phyloP scores from a whole-genome alignment of 768 basidiomycete species.

The Rossbeevera mucosa region DNA sequence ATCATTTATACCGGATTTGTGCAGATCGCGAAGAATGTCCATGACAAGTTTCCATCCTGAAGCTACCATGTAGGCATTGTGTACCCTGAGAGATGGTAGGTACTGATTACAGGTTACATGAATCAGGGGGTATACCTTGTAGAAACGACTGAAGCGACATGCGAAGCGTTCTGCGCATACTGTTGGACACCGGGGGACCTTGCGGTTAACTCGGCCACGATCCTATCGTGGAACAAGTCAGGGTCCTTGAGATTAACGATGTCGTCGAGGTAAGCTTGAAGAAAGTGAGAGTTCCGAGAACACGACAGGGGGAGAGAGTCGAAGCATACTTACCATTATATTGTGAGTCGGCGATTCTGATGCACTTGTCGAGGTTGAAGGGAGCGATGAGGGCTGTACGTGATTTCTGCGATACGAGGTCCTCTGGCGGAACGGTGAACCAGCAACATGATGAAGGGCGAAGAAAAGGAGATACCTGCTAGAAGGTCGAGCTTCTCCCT shows the following conservation, averaged over 20 bases:
- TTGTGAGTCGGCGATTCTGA: conserved; percentile 72
- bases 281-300: conserved; percentile 11
- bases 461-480: conserved; percentile 46
- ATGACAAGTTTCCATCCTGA: conserved; percentile 76
- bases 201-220: conserved; percentile 53
- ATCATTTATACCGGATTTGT: conserved; percentile 53
- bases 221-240: conserved; percentile 53
- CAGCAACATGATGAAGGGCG: neutral
- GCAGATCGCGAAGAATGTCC: conserved; percentile 51
- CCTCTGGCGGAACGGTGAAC: conserved; percentile 43
- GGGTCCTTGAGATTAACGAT: conserved; percentile 64
- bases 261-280: conserved; percentile 62
- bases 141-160: conserved; percentile 55
- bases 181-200: conserved; percentile 37
- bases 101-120: neutral
- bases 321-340: conserved; percentile 50
- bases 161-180: conserved; percentile 39
- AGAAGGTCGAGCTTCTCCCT: conserved; percentile 78
- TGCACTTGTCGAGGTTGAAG: conserved; percentile 56
- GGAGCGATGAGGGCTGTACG: conserved; percentile 59
- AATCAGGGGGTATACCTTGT: conserved; percentile 42
- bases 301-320: neutral
- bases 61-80: conserved; percentile 80
- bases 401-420: conserved; percentile 50
- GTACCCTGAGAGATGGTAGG: conserved; percentile 47